These are phyloP conservation scores for Cynara cardunculus DNA, from an alignment of 129 eudicot genomes.

Conservation along the genomic window DNA sequence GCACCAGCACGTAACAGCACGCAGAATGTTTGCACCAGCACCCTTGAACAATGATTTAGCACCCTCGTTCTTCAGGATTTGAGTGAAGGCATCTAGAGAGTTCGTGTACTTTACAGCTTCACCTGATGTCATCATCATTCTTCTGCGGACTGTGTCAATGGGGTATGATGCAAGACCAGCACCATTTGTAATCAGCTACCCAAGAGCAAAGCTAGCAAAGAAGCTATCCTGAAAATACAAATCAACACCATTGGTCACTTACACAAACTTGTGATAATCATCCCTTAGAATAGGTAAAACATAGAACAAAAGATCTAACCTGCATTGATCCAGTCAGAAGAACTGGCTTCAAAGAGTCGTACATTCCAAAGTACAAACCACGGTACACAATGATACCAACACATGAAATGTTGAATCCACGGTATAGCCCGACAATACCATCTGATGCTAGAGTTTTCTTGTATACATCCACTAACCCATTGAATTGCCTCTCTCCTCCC, in stretches of 20 bases:
- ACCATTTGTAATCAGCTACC: conserved; percentile 63
- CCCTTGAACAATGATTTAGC: conserved; percentile 60
- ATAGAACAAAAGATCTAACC: conserved; percentile 17
- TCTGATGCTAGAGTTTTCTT: conserved; percentile 45
- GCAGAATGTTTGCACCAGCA: conserved; percentile 70
- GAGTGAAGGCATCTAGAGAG: conserved; percentile 48
- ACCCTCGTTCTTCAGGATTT: conserved; percentile 58
- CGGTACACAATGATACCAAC: conserved; percentile 61
- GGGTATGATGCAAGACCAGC: conserved; percentile 70
- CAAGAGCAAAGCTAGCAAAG: conserved; percentile 67
- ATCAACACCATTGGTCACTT: background rate
- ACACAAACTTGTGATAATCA: background rate
- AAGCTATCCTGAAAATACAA: conserved; percentile 47
- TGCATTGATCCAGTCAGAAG: conserved; percentile 42
- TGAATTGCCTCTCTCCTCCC: conserved; percentile 64
- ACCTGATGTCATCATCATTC: conserved; percentile 80
- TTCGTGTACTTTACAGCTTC: conserved; percentile 67
- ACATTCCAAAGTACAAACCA: conserved; percentile 62
- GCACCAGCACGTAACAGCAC: conserved; percentile 77
- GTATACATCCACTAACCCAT: conserved; percentile 58
- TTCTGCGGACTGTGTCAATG: conserved; percentile 61
- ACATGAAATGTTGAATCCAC: conserved; percentile 57
- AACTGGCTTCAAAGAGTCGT: conserved; percentile 55
- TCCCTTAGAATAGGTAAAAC: background rate
- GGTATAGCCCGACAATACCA: conserved; percentile 53